Percentiles rank a stretch among this genome's conserved stretches.
phyloP scores from a whole-genome alignment of 306 rosid genomes.

The Dryas alaskensis region DNA sequence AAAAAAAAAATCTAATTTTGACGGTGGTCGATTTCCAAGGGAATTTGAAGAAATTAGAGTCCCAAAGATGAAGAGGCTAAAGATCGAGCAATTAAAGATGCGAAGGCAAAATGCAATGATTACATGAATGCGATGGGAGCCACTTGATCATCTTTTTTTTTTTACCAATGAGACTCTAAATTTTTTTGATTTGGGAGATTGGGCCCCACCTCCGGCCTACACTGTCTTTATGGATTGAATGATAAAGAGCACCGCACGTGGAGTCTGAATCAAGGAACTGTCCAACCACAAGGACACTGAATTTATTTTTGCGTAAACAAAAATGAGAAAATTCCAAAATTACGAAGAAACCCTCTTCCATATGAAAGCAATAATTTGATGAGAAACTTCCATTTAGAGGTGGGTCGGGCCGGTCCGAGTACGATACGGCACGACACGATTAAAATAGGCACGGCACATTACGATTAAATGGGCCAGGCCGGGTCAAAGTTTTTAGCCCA shows the following conservation, averaged over 20 bases:
- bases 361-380: conserved; percentile 8
- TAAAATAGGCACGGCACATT: too few relatives aligned
- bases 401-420: too few relatives aligned
- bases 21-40: neutral
- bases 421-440: too few relatives aligned
- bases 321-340: neutral
- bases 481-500: too few relatives aligned
- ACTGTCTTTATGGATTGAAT: conserved; percentile 65
- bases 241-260: conserved; percentile 79
- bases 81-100: conserved; percentile 13
- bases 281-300: conserved; percentile 54
- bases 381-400: too few relatives aligned
- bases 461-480: too few relatives aligned
- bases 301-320: neutral
- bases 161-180: conserved; percentile 25
- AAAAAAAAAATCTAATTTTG: too few relatives aligned
- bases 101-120: conserved; percentile 53
- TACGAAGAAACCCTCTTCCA: conserved; percentile 15
- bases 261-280: conserved; percentile 82
- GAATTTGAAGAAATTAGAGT: conserved; percentile 16
- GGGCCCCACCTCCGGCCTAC: conserved; percentile 67
- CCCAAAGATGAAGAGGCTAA: conserved; percentile 14
- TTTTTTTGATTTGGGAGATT: conserved; percentile 50
- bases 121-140: conserved; percentile 61
- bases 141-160: conserved; percentile 49